Base-by-base conservation (phyloP, 176 grass and related monocot genomes). In the Carex myosuroides region DNA sequence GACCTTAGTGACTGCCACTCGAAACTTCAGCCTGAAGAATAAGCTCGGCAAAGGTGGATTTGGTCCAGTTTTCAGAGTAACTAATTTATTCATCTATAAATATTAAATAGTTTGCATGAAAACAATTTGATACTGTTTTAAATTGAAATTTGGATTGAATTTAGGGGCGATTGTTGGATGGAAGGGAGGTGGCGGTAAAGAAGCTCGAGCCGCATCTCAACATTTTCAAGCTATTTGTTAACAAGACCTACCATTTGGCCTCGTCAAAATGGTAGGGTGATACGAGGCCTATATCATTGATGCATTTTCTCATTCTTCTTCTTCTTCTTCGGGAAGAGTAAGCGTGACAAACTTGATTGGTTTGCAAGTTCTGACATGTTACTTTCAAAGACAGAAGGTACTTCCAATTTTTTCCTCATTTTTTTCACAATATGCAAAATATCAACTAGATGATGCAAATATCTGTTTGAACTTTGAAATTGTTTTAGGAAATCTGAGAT, bases 161-260 rank as follows among this genome's bases (percentile, higher is more conserved):
- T 79, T 29, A 87, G 7, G 96, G 96, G 61, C 52, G 65, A 2
- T 88, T 98, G 24, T 55, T 17, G 5, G 96, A 98, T 81, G 96
- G 88, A 6, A 80, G 96, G n/a, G 91, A 98, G 80, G 96, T 93
- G 44, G 96, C 96, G 76, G 96, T 98, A 20, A 95, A 98, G 91
- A 72, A 70, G 70, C 93, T 98, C 3, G 88, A 11, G 68, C 66
- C 13, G 86, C 58, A 13, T 98, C 79, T 90, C 83, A 94, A 98
- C 57, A 89, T 94, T 88, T 92, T 97, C 44, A 97, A 97, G 89
- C 92, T 97, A 84, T 5, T 62, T 64, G 56, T 79, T 72, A 78
- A 6, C 0, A 64, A 22, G 35, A 12, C 52, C 20, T 86, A 85
- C 48, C 24, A 14, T 88, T 83, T 64, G 32, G 74, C 55, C 54